A percentile compares a stretch with the other conserved stretches of the same genome.
phyloP scores from a whole-genome alignment of 139 green algal species.

The Tetradesmus obliquus region DNA sequence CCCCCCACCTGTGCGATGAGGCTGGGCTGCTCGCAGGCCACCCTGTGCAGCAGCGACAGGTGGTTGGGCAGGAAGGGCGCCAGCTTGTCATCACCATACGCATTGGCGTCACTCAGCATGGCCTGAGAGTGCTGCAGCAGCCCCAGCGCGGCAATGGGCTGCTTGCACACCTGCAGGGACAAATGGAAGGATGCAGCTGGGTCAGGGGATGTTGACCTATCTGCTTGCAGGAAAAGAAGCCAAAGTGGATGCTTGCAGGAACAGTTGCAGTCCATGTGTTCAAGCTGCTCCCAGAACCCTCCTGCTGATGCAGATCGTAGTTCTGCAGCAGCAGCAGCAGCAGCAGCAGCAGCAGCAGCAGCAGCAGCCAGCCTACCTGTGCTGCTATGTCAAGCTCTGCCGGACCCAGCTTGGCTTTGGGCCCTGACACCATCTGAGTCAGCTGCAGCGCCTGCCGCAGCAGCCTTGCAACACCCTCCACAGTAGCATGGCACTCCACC shows the following conservation, averaged over 20 bases:
- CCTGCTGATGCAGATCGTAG: background rate
- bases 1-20: conserved; percentile 26
- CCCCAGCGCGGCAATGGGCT: conserved; percentile 29
- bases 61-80: conserved; percentile 17
- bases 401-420: background rate
- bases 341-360: too few species aligned
- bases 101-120: background rate
- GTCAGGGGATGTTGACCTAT: too few species aligned
- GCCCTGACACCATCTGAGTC: background rate
- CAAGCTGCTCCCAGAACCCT: too few species aligned
- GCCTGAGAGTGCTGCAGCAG: conserved; percentile 25
- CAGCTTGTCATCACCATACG: conserved; percentile 33
- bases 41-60: conserved; percentile 31
- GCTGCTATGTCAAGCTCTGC: conserved; percentile 1
- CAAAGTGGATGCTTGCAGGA: too few species aligned
- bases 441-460: conserved; percentile 4
- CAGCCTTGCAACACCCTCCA: background rate
- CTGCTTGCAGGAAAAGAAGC: too few species aligned
- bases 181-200: too few species aligned
- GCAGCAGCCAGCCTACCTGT: background rate
- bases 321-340: background rate
- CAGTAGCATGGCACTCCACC: background rate
- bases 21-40: conserved; percentile 29
- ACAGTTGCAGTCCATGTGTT: too few species aligned
- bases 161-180: background rate